phyloP scores from a whole-genome alignment of 2,329 filamentous ascomycete species.

The Pseudocercospora musae region DNA sequence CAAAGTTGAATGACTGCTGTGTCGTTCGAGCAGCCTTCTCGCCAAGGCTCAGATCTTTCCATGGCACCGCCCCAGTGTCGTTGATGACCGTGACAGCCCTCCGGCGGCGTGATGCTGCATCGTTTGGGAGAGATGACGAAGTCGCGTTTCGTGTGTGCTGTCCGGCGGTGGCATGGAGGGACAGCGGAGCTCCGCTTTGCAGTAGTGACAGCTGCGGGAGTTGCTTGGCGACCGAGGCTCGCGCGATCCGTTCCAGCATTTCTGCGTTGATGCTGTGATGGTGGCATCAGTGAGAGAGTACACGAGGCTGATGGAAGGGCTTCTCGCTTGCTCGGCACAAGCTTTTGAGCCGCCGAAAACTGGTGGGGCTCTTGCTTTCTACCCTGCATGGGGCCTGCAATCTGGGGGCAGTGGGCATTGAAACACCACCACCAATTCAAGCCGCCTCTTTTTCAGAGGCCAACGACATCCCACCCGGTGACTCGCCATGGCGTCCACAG shows the following conservation, averaged over 20 bases:
- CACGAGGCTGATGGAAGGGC: neutral
- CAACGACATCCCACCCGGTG: too few relatives aligned
- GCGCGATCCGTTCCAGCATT: conserved; percentile 17
- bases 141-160: conserved; percentile 21
- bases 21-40: conserved; percentile 84
- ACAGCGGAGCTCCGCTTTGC: conserved; percentile 10
- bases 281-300: neutral
- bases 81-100: conserved; percentile 78
- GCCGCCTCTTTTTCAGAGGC: too few relatives aligned
- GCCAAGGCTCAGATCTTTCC: conserved; percentile 68
- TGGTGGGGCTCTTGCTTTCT: neutral
- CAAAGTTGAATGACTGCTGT: conserved; percentile 86
- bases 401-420: neutral
- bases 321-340: neutral
- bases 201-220: conserved; percentile 9
- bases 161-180: neutral
- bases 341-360: neutral
- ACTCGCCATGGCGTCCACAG: conserved; percentile 17
- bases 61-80: conserved; percentile 78
- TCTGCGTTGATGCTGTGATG: neutral
- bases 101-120: conserved; percentile 51
- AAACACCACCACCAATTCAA: neutral
- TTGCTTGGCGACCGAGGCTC: conserved; percentile 9
- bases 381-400: neutral
- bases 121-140: conserved; percentile 26